Percentiles rank a stretch among this genome's conserved stretches.
Conservation (phyloP, 2,329 filamentous ascomycete genomes). For the Graphilbum ipis-grandicollis region DNA sequence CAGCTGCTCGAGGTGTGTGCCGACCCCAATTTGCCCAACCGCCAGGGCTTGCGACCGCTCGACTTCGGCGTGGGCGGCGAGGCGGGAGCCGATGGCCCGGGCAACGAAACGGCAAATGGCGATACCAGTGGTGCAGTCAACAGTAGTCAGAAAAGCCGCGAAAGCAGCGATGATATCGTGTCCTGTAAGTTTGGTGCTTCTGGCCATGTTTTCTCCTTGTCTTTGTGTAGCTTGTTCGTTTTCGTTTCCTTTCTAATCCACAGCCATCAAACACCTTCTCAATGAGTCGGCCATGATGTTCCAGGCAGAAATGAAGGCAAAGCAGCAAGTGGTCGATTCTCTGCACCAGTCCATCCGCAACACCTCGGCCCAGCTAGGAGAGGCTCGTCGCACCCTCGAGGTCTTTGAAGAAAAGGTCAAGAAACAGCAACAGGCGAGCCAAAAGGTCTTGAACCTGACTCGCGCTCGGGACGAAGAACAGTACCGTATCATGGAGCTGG, state of each 20-base stretch:
- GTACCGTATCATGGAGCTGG: conserved; percentile 28
- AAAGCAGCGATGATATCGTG: conserved; percentile 66
- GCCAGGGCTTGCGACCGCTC: conserved; percentile 72
- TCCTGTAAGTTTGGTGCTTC: conserved; percentile 55
- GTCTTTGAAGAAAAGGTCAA: conserved; percentile 47
- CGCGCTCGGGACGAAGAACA: conserved; percentile 58
- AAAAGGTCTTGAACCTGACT: conserved; percentile 64
- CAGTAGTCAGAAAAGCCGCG: conserved; percentile 39
- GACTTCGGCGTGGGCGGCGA: conserved; percentile 85
- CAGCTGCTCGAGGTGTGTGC: conserved; percentile 90
- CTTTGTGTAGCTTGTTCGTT: no score
- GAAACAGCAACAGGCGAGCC: conserved; percentile 46
- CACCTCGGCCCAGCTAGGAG: conserved; percentile 60
- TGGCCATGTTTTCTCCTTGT: no score
- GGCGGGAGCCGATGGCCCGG: conserved; percentile 23
- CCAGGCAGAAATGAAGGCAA: conserved; percentile 61
- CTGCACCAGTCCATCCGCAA: conserved; percentile 69
- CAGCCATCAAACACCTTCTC: conserved; percentile 69
- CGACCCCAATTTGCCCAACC: conserved; percentile 80
- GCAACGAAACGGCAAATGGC: conserved; percentile 22
- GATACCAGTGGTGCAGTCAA: conserved; percentile 27
- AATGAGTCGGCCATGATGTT: conserved; percentile 65
- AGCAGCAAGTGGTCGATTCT: conserved; percentile 68
- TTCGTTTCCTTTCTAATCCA: conserved; percentile 1
- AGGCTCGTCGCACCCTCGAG: conserved; percentile 59